Conservation (phyloP, 2,329 filamentous ascomycete genomes). For the Hymenoscyphus occultus region DNA sequence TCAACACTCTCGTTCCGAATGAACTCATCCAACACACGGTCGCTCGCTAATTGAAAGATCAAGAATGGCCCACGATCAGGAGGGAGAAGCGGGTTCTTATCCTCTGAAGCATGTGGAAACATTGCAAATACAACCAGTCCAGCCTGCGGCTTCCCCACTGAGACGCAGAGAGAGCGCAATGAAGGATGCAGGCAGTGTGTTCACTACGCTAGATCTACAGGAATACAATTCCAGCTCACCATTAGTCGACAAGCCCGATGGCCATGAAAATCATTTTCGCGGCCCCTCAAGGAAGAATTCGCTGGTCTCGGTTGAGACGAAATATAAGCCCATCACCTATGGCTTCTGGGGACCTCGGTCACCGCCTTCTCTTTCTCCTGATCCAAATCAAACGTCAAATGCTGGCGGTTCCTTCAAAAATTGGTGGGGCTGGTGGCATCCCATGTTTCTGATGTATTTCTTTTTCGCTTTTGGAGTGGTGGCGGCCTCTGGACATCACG, state of each 20-base stretch:
- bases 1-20: neutral
- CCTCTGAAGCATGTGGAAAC: neutral
- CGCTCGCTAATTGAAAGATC: neutral
- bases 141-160: neutral
- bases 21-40: neutral
- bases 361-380: no score
- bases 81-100: neutral
- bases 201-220: neutral
- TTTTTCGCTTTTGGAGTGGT: conserved; percentile 6
- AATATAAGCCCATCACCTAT: neutral
- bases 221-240: neutral
- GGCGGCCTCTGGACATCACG: conserved; percentile 6
- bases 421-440: conserved; percentile 9
- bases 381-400: no score
- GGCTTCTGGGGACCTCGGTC: no score
- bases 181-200: neutral
- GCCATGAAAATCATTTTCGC: neutral
- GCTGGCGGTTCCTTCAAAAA: neutral
- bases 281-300: neutral
- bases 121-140: neutral
- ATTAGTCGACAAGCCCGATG: neutral
- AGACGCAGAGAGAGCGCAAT: neutral
- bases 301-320: neutral
- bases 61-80: neutral
- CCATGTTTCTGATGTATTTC: conserved; percentile 10